Conservation (phyloP, 2,329 filamentous ascomycete species). For the Ascochyta pisi region DNA sequence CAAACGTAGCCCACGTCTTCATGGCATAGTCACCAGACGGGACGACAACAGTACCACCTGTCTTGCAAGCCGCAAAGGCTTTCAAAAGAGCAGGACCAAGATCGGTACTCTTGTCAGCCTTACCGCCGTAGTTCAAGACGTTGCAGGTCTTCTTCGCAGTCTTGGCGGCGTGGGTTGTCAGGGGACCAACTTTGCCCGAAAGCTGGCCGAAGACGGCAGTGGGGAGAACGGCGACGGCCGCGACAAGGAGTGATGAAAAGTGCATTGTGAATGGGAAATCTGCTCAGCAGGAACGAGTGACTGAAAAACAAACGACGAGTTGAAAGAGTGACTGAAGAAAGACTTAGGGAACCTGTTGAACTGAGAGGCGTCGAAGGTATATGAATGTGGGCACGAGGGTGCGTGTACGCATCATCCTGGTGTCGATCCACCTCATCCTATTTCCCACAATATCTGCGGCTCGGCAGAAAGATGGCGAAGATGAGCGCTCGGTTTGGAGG, state of each 20-base stretch:
- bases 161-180: constrained; percentile 49
- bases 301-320: constrained; percentile 13
- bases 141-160: constrained; percentile 59
- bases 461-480: not conserved
- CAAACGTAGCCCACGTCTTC: constrained; percentile 58
- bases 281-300: constrained; percentile 34
- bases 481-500: not conserved
- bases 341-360: not conserved
- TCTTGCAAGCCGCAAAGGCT: constrained; percentile 60
- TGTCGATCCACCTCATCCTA: constrained; percentile 8
- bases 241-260: constrained; percentile 32
- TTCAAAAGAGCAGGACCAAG: constrained; percentile 56
- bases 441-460: constrained; percentile 1
- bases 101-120: constrained; percentile 60
- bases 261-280: constrained; percentile 33
- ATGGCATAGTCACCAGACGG: constrained; percentile 60
- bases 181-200: constrained; percentile 44
- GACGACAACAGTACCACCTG: constrained; percentile 59
- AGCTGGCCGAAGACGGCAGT: constrained; percentile 36
- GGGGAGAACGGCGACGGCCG: constrained; percentile 31
- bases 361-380: constrained; percentile 4
- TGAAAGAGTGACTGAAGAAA: constrained; percentile 4
- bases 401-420: constrained; percentile 2
- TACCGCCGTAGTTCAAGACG: constrained; percentile 60
- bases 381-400: not conserved